Conservation (phyloP, 441 rosid genomes). For the Populus hybrid region DNA sequence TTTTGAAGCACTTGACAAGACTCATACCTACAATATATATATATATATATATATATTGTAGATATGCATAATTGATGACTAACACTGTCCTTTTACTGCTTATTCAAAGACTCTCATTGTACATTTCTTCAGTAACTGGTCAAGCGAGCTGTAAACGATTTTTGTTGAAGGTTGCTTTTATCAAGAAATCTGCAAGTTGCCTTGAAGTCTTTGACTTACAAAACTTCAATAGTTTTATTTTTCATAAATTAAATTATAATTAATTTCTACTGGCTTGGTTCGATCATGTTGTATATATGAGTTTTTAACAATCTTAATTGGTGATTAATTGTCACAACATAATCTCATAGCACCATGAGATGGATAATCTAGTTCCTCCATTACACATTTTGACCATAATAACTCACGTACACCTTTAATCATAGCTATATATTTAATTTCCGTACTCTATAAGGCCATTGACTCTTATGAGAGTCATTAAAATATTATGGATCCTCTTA, state of each 20-base stretch:
- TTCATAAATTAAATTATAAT: neutral
- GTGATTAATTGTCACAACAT: neutral
- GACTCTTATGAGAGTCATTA: too few relatives aligned
- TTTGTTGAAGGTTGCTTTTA: too few relatives aligned
- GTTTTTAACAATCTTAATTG: neutral
- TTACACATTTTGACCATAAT: neutral
- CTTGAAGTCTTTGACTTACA: neutral
- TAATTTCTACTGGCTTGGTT: neutral
- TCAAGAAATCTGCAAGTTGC: neutral
- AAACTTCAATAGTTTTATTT: neutral
- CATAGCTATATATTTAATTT: neutral
- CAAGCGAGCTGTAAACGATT: too few relatives aligned
- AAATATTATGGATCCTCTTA: too few relatives aligned
- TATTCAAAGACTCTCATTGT: too few relatives aligned
- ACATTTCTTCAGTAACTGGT: too few relatives aligned
- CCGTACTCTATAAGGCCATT: neutral
- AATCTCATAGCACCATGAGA: neutral
- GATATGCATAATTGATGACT: too few relatives aligned
- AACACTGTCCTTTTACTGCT: too few relatives aligned
- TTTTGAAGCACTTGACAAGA: too few relatives aligned
- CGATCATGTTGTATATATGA: neutral
- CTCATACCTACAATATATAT: too few relatives aligned
- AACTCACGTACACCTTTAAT: neutral
- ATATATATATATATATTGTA: too few relatives aligned
- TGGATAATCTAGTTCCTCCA: neutral